These are phyloP conservation scores for Pyrenophora seminiperda DNA, from an alignment of 2,329 filamentous ascomycete genomes.

Conservation along the genomic window DNA sequence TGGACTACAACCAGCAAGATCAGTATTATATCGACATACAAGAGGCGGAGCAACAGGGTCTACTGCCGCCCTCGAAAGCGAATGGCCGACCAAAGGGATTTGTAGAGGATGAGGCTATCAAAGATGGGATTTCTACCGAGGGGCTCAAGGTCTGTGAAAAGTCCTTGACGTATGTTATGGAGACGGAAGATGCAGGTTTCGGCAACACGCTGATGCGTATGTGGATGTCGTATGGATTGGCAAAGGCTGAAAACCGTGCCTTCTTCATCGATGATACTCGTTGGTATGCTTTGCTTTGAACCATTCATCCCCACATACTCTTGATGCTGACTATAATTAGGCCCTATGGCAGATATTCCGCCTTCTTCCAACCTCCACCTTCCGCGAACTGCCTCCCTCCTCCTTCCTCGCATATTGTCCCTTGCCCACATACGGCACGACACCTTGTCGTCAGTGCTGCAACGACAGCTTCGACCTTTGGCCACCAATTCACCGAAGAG, in stretches of 20 bases:
- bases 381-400: conserved; percentile 70
- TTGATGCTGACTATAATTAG: conserved; percentile 37
- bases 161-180: conserved; percentile 78
- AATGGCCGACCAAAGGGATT: conserved; percentile 46
- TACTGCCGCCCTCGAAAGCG: conserved; percentile 58
- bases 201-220: conserved; percentile 77
- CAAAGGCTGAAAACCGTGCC: conserved; percentile 71
- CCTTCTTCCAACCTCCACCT: conserved; percentile 73
- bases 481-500: conserved; percentile 60
- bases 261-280: conserved; percentile 86
- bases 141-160: conserved; percentile 65
- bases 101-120: conserved; percentile 46
- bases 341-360: conserved; percentile 76
- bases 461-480: conserved; percentile 69
- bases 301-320: background rate
- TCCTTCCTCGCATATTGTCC: conserved; percentile 74
- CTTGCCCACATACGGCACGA: conserved; percentile 75
- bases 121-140: conserved; percentile 32
- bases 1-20: conserved; percentile 66
- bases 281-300: conserved; percentile 59
- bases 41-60: conserved; percentile 69
- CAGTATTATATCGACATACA: conserved; percentile 74
- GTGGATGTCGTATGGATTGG: conserved; percentile 84
- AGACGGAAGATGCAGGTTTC: conserved; percentile 74
- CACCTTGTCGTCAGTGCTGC: conserved; percentile 76